These are phyloP conservation scores for Penicillium ochrochloron DNA, from an alignment of 495 filamentous ascomycete species.

Conservation along the genomic window DNA sequence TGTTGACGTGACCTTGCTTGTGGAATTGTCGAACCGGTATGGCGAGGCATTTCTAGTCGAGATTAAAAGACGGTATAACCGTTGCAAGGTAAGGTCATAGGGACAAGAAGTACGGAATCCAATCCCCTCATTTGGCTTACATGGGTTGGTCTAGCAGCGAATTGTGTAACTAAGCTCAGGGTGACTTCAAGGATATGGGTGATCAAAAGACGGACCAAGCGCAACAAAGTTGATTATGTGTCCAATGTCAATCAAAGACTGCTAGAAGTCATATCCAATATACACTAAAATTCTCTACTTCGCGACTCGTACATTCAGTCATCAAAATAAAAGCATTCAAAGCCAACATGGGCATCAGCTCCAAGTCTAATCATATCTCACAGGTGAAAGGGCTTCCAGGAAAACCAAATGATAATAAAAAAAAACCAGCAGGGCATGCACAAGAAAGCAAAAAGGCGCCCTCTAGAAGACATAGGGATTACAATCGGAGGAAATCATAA, in stretches of 20 bases:
- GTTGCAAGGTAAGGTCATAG: conserved; percentile 1
- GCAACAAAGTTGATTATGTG: background rate
- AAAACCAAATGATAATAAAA: conserved; percentile 14
- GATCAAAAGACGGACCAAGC: background rate
- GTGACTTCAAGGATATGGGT: background rate
- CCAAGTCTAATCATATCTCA: conserved; percentile 39
- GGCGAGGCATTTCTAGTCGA: background rate
- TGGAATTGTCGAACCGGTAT: background rate
- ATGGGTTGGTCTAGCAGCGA: background rate
- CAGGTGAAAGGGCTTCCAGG: conserved; percentile 22
- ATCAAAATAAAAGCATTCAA: conserved; percentile 20
- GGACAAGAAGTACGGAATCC: background rate
- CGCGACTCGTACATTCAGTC: background rate
- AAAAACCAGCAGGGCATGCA: conserved; percentile 14
- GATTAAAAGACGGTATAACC: background rate
- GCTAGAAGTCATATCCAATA: background rate
- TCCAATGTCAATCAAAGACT: background rate
- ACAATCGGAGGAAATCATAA: conserved; percentile 31
- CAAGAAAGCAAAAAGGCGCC: conserved; percentile 16
- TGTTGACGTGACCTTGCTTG: background rate
- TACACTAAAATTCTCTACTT: background rate
- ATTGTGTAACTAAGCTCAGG: background rate
- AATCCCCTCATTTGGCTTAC: background rate
- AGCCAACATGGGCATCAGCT: conserved; percentile 21
- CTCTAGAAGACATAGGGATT: conserved; percentile 26